phyloP scores from a whole-genome alignment of 2,329 filamentous ascomycete species.

The Fusarium temperatum region DNA sequence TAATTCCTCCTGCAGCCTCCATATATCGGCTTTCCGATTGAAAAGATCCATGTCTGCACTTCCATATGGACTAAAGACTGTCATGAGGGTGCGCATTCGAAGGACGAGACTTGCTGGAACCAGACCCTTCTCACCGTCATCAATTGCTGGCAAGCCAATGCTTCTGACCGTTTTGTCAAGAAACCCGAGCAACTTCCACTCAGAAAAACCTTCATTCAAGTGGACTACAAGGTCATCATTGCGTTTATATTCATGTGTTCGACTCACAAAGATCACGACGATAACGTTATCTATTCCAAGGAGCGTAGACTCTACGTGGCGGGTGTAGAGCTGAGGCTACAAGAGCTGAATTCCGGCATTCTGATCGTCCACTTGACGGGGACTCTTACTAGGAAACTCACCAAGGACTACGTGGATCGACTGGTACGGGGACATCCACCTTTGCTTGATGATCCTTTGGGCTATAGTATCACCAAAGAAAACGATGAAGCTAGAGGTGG shows the following conservation, averaged over 20 bases:
- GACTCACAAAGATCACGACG: too few relatives aligned
- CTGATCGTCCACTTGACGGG: neutral
- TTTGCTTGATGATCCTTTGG: neutral
- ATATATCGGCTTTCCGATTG: too few relatives aligned
- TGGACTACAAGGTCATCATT: neutral
- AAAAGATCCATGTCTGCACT: neutral
- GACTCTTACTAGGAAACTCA: fast-evolving
- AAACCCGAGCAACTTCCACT: neutral
- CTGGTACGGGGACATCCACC: neutral
- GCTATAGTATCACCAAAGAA: neutral
- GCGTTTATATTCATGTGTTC: neutral
- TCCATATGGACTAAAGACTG: neutral
- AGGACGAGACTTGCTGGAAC: neutral
- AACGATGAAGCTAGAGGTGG: neutral
- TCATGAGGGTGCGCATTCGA: neutral
- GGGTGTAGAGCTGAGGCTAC: neutral
- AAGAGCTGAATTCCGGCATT: neutral
- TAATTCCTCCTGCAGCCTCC: too few relatives aligned
- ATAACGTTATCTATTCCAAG: too few relatives aligned
- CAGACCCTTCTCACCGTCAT: fast-evolving
- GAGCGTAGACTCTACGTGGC: neutral
- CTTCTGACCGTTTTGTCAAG: neutral
- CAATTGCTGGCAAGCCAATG: neutral
- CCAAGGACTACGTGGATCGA: neutral
- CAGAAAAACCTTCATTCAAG: neutral